Conservation (phyloP, 2,329 filamentous ascomycete species). For the Aspergillus amoenus region DNA sequence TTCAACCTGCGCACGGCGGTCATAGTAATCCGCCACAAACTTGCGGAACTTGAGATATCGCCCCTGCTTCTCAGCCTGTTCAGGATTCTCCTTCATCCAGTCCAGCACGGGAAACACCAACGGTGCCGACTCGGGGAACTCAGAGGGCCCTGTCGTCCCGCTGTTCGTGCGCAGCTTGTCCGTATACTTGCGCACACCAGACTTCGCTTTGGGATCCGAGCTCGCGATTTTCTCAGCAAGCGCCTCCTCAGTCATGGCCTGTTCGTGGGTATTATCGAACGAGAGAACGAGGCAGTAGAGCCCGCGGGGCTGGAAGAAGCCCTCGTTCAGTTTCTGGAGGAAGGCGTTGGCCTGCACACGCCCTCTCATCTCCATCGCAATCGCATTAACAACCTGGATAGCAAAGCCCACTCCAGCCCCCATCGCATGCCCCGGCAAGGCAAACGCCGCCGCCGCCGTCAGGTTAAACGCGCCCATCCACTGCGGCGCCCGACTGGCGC, state of each 20-base stretch:
- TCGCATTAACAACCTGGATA: conserved; percentile 2
- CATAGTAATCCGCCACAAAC: conserved; percentile 7
- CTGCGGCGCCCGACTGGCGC: neutral
- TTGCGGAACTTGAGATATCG: conserved; percentile 1
- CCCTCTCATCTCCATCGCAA: conserved; percentile 8
- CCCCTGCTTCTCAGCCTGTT: neutral
- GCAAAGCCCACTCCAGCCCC: neutral
- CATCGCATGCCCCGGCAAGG: neutral
- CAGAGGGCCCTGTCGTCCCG: neutral
- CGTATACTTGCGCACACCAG: neutral
- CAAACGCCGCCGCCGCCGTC: neutral
- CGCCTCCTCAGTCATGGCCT: neutral
- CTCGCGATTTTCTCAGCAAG: neutral
- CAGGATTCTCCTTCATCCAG: neutral
- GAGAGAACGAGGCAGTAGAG: conserved; percentile 11
- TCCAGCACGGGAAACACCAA: conserved; percentile 8
- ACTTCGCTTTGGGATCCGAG: conserved; percentile 2
- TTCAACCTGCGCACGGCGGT: conserved; percentile 5
- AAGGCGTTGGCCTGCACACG: neutral
- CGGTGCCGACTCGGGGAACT: neutral
- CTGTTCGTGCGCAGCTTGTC: neutral
- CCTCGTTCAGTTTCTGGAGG: conserved; percentile 9
- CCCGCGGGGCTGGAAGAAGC: conserved; percentile 8
- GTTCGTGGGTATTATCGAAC: neutral
- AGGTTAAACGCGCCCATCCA: neutral